Base-by-base conservation (phyloP, 225 moss, liverwort and hornwort species). In the Pseudisothecium myosuroides region DNA sequence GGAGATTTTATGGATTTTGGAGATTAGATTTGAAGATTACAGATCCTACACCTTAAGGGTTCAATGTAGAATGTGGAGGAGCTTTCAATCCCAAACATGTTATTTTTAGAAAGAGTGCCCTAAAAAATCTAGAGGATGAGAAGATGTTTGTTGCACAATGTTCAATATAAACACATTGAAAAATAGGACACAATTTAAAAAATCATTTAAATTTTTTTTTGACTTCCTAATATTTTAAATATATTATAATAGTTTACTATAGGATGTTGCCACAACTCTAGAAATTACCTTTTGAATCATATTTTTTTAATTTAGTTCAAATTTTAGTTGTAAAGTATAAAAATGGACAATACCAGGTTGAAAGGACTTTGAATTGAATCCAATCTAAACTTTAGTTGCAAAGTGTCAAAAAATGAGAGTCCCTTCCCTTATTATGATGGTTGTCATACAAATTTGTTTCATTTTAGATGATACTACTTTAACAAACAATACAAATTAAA, bases 151-250 rank as follows among this genome's bases (percentile, higher is more conserved):
- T 76, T 5, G 34, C 3, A 14, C 9, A 77, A 77, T 36, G 9
- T 52, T 23, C 14, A 27, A 5, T 12, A 5, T 3, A 2, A 39
- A 1, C 39, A 80, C 5, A 58, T 28, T 80, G 13, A 80, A 59
- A 15, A 80, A n/a, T 27, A 12, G 2, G 2, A 2, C 0, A 12
- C 0, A 41, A 8, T 9, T 12, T 9, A 5, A 41, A 20, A 54
- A 80, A 14, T 13, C 1, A 0, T 9, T 2, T 0, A 29, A 19
- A 9, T 23, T 6, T 28, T 2, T 29, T 19, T 29, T 80, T 29
- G 20, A 59, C 6, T 1, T 24, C 2, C 9, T 36, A 10, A 37
- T 22, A 6, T 5, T 54, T 77, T 37, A 9, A 13, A 23, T 37
- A 11, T 14, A 52, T 9, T 34, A 14, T 23, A 50, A 3, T 77